These are phyloP conservation scores for Jamesozyma lodderae DNA, from an alignment of 805 yeast genomes.

Conservation along the genomic window DNA sequence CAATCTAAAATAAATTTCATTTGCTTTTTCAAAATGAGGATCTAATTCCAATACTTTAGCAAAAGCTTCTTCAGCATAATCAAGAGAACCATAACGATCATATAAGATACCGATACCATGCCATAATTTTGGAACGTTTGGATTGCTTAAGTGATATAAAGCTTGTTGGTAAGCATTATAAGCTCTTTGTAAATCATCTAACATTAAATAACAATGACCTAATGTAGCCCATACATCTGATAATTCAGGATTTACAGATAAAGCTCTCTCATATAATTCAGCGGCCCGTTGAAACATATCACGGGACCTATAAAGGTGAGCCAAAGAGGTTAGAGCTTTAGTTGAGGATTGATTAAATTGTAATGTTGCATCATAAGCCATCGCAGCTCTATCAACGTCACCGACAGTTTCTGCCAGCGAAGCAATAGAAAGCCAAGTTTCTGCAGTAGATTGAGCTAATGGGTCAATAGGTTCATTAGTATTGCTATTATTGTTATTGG, in stretches of 20 bases:
- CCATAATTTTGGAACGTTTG: constrained; percentile 95
- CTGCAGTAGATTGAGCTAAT: constrained; percentile 50
- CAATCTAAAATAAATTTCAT: constrained; percentile 89
- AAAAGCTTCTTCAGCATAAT: constrained; percentile 97
- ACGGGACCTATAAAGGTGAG: constrained; percentile 77
- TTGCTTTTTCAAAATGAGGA: constrained; percentile 91
- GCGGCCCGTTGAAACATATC: constrained; percentile 93
- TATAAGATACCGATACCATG: constrained; percentile 96
- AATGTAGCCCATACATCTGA: constrained; percentile 96
- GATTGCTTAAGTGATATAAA: constrained; percentile 78
- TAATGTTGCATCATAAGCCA: constrained; percentile 80
- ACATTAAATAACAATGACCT: constrained; percentile 94
- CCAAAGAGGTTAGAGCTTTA: constrained; percentile 75
- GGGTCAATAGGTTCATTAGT: constrained; percentile 23
- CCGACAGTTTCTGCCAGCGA: constrained; percentile 82
- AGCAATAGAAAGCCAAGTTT: constrained; percentile 86
- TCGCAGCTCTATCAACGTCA: constrained; percentile 80
- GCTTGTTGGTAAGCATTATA: constrained; percentile 97
- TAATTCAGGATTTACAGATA: constrained; percentile 71
- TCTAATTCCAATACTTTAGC: constrained; percentile 92
- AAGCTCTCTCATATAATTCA: constrained; percentile 82
- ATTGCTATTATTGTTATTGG: background rate
- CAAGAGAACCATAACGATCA: constrained; percentile 91
- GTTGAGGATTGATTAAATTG: constrained; percentile 81
- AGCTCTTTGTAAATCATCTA: constrained; percentile 92